Conservation (phyloP, 352 stramenopile genomes). For the Phytophthora melonis region DNA sequence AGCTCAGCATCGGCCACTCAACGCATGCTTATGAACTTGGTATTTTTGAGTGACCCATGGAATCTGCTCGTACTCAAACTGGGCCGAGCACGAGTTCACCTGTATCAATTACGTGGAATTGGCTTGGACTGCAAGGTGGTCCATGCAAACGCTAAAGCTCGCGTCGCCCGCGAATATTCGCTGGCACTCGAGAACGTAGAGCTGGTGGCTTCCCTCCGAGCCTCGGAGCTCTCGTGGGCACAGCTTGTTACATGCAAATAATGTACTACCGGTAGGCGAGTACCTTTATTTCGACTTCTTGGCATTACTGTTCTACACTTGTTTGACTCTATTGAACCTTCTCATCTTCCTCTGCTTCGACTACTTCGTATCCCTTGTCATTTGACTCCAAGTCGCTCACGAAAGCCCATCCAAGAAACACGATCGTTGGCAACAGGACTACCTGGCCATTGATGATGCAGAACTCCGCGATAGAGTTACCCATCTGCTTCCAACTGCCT, state of each 20-base stretch:
- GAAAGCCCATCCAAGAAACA: conserved; percentile 47
- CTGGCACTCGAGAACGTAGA: conserved; percentile 49
- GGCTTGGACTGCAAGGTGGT: conserved; percentile 50
- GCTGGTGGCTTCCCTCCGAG: conserved; percentile 55
- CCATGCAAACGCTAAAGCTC: conserved; percentile 59
- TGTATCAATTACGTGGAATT: conserved; percentile 28
- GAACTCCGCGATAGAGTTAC: conserved; percentile 87
- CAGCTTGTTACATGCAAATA: conserved; percentile 62
- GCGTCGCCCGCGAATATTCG: conserved; percentile 62
- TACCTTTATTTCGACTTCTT: neutral
- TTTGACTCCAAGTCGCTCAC: conserved; percentile 36
- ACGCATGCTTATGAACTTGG: conserved; percentile 67
- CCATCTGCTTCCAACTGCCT: conserved; percentile 89
- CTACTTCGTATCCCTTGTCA: conserved; percentile 19
- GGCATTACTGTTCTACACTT: neutral
- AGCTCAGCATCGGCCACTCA: conserved; percentile 35
- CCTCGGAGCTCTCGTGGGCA: conserved; percentile 58
- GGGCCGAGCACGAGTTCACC: conserved; percentile 56
- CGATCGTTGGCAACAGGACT: conserved; percentile 73
- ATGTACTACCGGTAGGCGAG: neutral
- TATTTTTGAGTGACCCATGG: conserved; percentile 65
- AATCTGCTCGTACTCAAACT: conserved; percentile 62
- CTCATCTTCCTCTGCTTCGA: conserved; percentile 20
- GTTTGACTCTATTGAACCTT: conserved; percentile 27
- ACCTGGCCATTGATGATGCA: conserved; percentile 83